Evolutionary conservation across 805 yeast genomes (phyloP).

Genomic region (Saccharomycopsis schoenii): DNA sequence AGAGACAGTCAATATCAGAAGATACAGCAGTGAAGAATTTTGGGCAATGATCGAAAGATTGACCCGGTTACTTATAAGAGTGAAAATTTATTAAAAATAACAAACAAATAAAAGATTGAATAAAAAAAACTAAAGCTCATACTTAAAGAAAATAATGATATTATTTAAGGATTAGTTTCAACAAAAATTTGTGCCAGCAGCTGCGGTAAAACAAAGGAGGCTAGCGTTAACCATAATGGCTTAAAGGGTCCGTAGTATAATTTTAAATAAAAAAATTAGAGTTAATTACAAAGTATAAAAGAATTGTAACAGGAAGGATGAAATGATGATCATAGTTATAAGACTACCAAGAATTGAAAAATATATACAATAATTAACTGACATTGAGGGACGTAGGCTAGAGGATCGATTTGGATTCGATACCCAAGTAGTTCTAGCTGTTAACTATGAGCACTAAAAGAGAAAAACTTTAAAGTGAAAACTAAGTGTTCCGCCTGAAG

Average conservation of each 20-base stretch:
- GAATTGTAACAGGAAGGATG: slow-evolving; percentile 18
- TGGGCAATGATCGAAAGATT: slow-evolving; percentile 20
- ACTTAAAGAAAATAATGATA: slow-evolving; percentile 19
- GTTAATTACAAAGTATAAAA: slow-evolving; percentile 7
- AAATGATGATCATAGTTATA: slow-evolving; percentile 15
- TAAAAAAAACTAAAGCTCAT: slow-evolving; percentile 18
- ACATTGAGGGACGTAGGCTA: slow-evolving; percentile 21
- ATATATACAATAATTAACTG: slow-evolving; percentile 16
- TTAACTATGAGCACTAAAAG: slow-evolving; percentile 17
- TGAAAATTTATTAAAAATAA: slow-evolving; percentile 6
- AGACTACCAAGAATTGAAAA: slow-evolving; percentile 18
- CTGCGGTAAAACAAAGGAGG: slow-evolving; percentile 21
- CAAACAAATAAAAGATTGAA: slow-evolving; percentile 3
- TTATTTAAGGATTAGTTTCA: slow-evolving; percentile 13
- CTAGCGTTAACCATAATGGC: slow-evolving; percentile 20
- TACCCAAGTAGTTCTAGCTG: slow-evolving; percentile 19
- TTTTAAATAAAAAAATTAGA: slow-evolving; percentile 10
- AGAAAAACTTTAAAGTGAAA: slow-evolving; percentile 9
- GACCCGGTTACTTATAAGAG: slow-evolving; percentile 20
- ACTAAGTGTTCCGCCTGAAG: slow-evolving; percentile 19
- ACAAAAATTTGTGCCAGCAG: slow-evolving; percentile 22
- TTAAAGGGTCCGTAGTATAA: slow-evolving; percentile 20
- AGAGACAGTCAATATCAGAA: slow-evolving; percentile 17
- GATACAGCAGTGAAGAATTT: slow-evolving; percentile 20
- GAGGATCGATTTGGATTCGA: slow-evolving; percentile 20